Conservation (phyloP, 805 yeast genomes). For the Torulaspora quercuum region DNA sequence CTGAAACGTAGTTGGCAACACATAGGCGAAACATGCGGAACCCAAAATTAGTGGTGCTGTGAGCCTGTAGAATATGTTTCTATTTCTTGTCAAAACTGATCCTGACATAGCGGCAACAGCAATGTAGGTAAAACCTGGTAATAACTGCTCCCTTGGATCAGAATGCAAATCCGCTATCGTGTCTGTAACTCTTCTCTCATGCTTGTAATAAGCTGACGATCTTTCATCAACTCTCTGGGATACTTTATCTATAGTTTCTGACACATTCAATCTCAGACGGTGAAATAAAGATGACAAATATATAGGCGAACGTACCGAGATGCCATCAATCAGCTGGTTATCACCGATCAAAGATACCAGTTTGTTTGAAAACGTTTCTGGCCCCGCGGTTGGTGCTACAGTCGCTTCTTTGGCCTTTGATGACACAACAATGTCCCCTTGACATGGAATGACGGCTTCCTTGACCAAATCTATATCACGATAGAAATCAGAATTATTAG, state of each 20-base stretch:
- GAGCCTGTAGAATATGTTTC: constrained; percentile 46
- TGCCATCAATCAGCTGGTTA: constrained; percentile 28
- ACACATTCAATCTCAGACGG: constrained; percentile 19
- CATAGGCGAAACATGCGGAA: constrained; percentile 48
- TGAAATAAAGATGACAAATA: constrained; percentile 20
- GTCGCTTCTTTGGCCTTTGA: constrained; percentile 23
- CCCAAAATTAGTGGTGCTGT: constrained; percentile 53
- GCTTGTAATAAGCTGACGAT: constrained; percentile 43
- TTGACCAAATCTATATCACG: constrained; percentile 27
- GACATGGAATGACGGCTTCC: constrained; percentile 27
- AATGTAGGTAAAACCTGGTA: constrained; percentile 56
- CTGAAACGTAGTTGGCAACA: constrained; percentile 55
- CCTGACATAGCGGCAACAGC: constrained; percentile 58
- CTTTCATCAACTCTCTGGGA: constrained; percentile 41
- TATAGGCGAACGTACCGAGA: constrained; percentile 29
- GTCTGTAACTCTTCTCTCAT: constrained; percentile 50
- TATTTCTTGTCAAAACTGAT: constrained; percentile 53
- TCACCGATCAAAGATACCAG: constrained; percentile 20
- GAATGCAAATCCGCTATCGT: constrained; percentile 52
- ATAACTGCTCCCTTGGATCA: constrained; percentile 51
- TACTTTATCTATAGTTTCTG: constrained; percentile 17
- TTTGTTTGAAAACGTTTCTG: constrained; percentile 8
- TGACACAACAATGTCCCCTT: constrained; percentile 20
- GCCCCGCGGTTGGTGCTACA: constrained; percentile 6
- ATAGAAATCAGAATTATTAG: constrained; percentile 21